Evolutionary conservation across 805 yeast species (phyloP).

Genomic region (Yarrowia sp.): DNA sequence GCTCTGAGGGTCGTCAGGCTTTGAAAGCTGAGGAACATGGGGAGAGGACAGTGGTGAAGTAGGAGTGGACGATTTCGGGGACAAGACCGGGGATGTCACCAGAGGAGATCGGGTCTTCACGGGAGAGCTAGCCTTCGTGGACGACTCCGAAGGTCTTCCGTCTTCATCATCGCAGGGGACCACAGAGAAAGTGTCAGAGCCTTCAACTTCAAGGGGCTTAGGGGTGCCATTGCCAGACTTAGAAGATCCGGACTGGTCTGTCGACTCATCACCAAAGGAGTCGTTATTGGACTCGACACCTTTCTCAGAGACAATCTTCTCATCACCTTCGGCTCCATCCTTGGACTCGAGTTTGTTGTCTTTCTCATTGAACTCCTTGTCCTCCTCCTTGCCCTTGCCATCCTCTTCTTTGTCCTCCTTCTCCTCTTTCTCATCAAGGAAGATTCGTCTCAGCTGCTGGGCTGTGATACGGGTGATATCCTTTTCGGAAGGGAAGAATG

Average conservation of each 20-base stretch:
- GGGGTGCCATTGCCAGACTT: background rate
- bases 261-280: background rate
- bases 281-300: background rate
- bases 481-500: slow-evolving; percentile 82
- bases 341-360: background rate
- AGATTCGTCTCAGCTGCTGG: slow-evolving; percentile 72
- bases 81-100: background rate
- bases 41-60: background rate
- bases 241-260: background rate
- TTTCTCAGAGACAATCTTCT: background rate
- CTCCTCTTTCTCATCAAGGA: slow-evolving; percentile 48
- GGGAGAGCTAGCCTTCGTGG: background rate
- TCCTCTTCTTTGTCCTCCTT: slow-evolving; percentile 32
- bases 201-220: background rate
- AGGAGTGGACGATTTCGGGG: background rate
- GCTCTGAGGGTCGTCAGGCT: slow-evolving; percentile 6
- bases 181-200: background rate
- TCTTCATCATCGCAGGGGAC: background rate
- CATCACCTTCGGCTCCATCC: background rate
- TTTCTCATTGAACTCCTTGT: slow-evolving; percentile 26
- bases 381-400: slow-evolving; percentile 26
- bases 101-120: background rate
- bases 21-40: background rate
- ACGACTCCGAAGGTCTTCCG: background rate
- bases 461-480: slow-evolving; percentile 90